These are phyloP conservation scores for Cladosporium halotolerans DNA, from an alignment of 2,329 filamentous ascomycete species.

Conservation along the genomic window DNA sequence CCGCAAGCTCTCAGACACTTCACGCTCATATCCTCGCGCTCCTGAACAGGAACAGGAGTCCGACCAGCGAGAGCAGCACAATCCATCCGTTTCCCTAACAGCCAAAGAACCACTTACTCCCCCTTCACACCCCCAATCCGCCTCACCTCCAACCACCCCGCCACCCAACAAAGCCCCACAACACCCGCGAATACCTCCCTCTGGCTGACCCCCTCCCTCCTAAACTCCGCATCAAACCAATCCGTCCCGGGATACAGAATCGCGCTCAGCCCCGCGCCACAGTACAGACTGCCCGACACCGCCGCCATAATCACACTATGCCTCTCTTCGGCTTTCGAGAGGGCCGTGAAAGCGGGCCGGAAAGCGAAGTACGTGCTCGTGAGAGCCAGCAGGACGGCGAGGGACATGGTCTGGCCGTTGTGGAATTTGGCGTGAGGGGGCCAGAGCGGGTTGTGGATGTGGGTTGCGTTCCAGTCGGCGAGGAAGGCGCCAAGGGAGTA, in stretches of 20 bases:
- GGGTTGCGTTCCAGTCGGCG: slow-evolving; percentile 37
- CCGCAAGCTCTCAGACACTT: too few species aligned
- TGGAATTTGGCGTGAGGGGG: slow-evolving; percentile 48
- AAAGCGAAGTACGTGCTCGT: slow-evolving; percentile 35
- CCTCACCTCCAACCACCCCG: slow-evolving; percentile 26
- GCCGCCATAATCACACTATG: slow-evolving; percentile 30
- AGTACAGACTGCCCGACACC: slow-evolving; percentile 40
- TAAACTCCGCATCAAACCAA: slow-evolving; percentile 43
- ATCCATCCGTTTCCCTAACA: too few species aligned
- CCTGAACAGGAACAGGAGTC: too few species aligned
- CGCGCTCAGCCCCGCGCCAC: slow-evolving; percentile 38
- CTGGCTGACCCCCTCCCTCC: slow-evolving; percentile 34
- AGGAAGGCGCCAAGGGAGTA: slow-evolving; percentile 30
- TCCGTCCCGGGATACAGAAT: slow-evolving; percentile 42
- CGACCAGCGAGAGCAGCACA: too few species aligned
- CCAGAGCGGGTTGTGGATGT: slow-evolving; percentile 45
- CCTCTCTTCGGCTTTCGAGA: slow-evolving; percentile 8
- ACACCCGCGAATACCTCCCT: slow-evolving; percentile 23
- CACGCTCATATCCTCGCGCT: too few species aligned
- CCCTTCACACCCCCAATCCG: slow-evolving; percentile 18
- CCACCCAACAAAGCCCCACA: slow-evolving; percentile 25
- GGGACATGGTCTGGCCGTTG: slow-evolving; percentile 48
- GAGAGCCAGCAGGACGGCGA: slow-evolving; percentile 37
- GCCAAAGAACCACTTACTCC: not conserved
- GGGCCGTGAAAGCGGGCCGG: slow-evolving; percentile 13